Evolutionary conservation across 768 basidiomycete species (phyloP).

Genomic region (Boletus huronensis): DNA sequence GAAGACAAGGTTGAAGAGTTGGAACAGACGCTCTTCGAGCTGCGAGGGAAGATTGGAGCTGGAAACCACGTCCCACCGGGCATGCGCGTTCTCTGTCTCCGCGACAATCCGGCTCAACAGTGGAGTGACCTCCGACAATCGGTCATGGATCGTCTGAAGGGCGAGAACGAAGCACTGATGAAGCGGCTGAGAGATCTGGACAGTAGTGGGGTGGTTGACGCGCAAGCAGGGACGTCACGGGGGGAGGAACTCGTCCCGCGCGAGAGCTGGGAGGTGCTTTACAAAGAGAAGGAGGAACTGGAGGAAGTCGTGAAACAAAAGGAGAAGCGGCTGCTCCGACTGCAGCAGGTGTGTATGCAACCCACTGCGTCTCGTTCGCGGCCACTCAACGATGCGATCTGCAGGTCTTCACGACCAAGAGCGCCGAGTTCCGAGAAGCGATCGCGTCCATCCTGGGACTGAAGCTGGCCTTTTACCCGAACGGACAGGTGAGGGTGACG

Average conservation of each 20-base stretch:
- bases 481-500: slow-evolving; percentile 86
- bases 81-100: slow-evolving; percentile 62
- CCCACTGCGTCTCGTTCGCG: neutral
- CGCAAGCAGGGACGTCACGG: slow-evolving; percentile 14
- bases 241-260: slow-evolving; percentile 55
- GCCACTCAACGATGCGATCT: neutral
- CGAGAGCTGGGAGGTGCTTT: slow-evolving; percentile 73
- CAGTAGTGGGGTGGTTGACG: slow-evolving; percentile 30
- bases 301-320: slow-evolving; percentile 66
- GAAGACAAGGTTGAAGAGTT: slow-evolving; percentile 61
- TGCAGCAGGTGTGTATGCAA: slow-evolving; percentile 71
- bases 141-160: slow-evolving; percentile 69
- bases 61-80: slow-evolving; percentile 75
- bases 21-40: slow-evolving; percentile 75
- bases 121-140: slow-evolving; percentile 76
- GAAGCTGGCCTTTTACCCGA: slow-evolving; percentile 88
- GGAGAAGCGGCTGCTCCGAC: slow-evolving; percentile 72
- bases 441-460: slow-evolving; percentile 87
- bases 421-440: slow-evolving; percentile 87
- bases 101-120: slow-evolving; percentile 78
- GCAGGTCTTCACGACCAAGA: slow-evolving; percentile 80
- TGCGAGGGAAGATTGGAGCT: slow-evolving; percentile 69
- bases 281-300: slow-evolving; percentile 66
- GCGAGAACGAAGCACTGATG: slow-evolving; percentile 83
- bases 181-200: slow-evolving; percentile 63